Evolutionary conservation across 2,329 filamentous ascomycete species (phyloP).

Genomic region (Scedosporium dehoogii): DNA sequence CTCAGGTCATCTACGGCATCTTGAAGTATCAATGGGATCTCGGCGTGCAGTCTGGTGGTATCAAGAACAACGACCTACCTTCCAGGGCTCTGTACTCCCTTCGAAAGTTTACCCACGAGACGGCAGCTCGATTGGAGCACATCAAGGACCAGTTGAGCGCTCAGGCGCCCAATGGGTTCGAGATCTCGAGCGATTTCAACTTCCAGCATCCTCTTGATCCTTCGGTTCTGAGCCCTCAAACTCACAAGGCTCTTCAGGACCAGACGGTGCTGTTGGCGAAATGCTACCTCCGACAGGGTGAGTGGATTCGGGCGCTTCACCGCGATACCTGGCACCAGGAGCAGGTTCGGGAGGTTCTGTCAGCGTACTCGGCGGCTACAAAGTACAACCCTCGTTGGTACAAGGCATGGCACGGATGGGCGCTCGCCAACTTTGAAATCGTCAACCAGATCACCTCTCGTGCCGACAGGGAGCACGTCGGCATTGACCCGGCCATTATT

Average conservation of each 20-base stretch:
- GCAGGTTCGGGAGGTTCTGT: conserved; percentile 76
- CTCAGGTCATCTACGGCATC: conserved; percentile 89
- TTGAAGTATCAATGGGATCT: conserved; percentile 95
- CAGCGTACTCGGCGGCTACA: conserved; percentile 86
- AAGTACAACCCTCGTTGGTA: conserved; percentile 94
- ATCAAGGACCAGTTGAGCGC: conserved; percentile 39
- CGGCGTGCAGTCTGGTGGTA: conserved; percentile 48
- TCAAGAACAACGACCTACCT: conserved; percentile 31
- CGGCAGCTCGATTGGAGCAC: conserved; percentile 42
- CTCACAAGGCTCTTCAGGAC: conserved; percentile 44
- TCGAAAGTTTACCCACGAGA: conserved; percentile 50
- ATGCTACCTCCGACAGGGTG: conserved; percentile 90
- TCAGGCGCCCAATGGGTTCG: conserved; percentile 35
- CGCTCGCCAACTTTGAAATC: conserved; percentile 95
- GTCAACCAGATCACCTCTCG: conserved; percentile 63
- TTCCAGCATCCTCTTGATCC: conserved; percentile 38
- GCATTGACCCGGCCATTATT: conserved; percentile 55
- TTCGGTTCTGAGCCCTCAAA: conserved; percentile 35
- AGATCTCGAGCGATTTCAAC: conserved; percentile 35
- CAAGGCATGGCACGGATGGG: conserved; percentile 99
- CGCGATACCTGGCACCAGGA: conserved; percentile 83
- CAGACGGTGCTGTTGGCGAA: conserved; percentile 73
- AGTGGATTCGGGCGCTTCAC: conserved; percentile 85
- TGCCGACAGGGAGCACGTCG: conserved; percentile 18
- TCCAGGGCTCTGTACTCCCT: conserved; percentile 50